Conservation (phyloP, 768 basidiomycete species). For the Cystobasidiopsis lactophilus region DNA sequence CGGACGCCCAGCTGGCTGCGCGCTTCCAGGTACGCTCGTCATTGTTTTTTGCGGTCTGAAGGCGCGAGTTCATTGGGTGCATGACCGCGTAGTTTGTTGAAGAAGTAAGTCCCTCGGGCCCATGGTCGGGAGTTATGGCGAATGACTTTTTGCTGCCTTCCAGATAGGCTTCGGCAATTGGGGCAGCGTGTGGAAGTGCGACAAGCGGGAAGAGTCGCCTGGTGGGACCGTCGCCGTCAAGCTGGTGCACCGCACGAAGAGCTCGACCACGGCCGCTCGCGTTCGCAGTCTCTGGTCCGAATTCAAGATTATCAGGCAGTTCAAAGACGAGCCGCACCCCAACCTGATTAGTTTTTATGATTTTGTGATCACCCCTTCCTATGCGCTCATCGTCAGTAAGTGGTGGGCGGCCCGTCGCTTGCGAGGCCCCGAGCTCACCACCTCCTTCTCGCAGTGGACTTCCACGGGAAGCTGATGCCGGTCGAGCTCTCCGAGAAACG, state of each 20-base stretch:
- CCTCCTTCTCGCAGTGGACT: conserved; percentile 39
- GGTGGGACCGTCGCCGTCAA: conserved; percentile 53
- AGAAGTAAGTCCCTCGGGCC: too few relatives aligned
- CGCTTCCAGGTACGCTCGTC: too few relatives aligned
- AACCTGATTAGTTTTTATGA: conserved; percentile 81
- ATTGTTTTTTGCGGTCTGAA: too few relatives aligned
- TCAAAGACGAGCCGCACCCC: conserved; percentile 69
- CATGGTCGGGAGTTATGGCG: too few relatives aligned
- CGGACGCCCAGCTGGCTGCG: too few relatives aligned
- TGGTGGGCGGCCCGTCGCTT: too few relatives aligned
- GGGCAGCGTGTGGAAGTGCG: conserved; percentile 37
- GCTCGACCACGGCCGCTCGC: conserved; percentile 65
- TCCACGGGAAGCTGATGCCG: conserved; percentile 61
- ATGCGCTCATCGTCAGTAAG: conserved; percentile 5
- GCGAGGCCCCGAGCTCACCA: too few relatives aligned
- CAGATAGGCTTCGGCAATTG: conserved; percentile 82
- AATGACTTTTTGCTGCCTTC: too few relatives aligned
- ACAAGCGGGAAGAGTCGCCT: conserved; percentile 24
- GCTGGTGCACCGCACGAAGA: conserved; percentile 62
- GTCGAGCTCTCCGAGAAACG: conserved; percentile 63
- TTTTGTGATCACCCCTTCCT: conserved; percentile 29
- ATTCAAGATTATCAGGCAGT: conserved; percentile 44
- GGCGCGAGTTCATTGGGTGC: too few relatives aligned
- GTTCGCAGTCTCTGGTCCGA: conserved; percentile 53
- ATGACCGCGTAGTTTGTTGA: too few relatives aligned